phyloP scores from a whole-genome alignment of 108 stramenopile genomes.

The Seminavis robusta region DNA sequence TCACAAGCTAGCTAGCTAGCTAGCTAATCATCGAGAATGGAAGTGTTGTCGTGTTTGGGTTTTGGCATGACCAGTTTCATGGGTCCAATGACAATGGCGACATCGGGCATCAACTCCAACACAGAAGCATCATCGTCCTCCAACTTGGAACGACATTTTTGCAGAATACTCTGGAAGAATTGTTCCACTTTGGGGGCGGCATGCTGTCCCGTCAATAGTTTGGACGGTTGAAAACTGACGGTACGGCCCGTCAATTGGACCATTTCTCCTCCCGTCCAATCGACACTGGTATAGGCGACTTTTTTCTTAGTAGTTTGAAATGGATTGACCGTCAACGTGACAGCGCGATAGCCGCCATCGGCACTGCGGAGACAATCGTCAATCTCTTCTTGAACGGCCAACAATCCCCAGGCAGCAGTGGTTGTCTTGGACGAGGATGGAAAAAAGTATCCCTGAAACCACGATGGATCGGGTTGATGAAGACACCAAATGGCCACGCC shows the following conservation, averaged over 20 bases:
- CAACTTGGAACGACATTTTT: slow-evolving; percentile 10
- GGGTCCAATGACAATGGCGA: slow-evolving; percentile 41
- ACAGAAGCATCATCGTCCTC: slow-evolving; percentile 12
- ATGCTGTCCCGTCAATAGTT: slow-evolving; percentile 29
- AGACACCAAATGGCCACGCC: slow-evolving; percentile 64
- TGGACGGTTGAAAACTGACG: slow-evolving; percentile 23
- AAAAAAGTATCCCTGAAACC: slow-evolving; percentile 80
- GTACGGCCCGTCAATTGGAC: slow-evolving; percentile 3
- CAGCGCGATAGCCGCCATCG: slow-evolving; percentile 75
- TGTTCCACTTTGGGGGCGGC: slow-evolving; percentile 21
- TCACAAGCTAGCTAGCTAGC: no score
- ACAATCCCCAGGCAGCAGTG: slow-evolving; percentile 56
- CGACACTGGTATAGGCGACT: slow-evolving; percentile 19
- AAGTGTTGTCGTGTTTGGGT: not conserved
- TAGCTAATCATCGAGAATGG: no score
- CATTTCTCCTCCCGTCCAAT: slow-evolving; percentile 84
- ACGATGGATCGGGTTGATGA: slow-evolving; percentile 49
- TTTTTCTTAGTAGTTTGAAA: slow-evolving; percentile 1
- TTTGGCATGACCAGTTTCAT: slow-evolving; percentile 25
- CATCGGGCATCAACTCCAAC: slow-evolving; percentile 38
- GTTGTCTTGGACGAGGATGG: slow-evolving; percentile 9
- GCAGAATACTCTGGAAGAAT: slow-evolving; percentile 27
- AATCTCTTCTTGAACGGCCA: slow-evolving; percentile 55
- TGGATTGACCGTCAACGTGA: slow-evolving; percentile 35
- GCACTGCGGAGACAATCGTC: slow-evolving; percentile 73